Evolutionary conservation across 2,329 filamentous ascomycete genomes (phyloP).

Genomic region (Raffaelea arxii): DNA sequence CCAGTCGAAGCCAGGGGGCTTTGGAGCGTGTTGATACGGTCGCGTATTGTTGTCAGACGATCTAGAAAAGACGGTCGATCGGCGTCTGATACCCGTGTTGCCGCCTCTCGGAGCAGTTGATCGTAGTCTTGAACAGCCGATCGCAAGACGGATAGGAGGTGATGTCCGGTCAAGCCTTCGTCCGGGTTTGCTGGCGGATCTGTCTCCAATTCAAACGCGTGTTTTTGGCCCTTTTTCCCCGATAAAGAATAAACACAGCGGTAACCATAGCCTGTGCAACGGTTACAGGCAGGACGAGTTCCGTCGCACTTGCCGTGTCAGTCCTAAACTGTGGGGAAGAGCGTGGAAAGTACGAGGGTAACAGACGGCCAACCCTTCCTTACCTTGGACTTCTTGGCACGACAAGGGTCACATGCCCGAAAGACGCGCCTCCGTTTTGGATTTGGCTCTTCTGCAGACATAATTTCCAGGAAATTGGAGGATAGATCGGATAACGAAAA

Average conservation of each 20-base stretch:
- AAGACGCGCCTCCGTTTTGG: conserved; percentile 14
- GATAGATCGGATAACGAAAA: not conserved
- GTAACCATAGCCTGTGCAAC: conserved; percentile 17
- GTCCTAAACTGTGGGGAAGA: not conserved
- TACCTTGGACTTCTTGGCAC: conserved; percentile 18
- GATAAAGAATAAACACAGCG: conserved; percentile 11
- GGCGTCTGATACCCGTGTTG: not conserved
- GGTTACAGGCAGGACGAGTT: conserved; percentile 13
- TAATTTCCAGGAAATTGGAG: not conserved
- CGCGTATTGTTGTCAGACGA: not conserved
- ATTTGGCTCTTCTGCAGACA: not conserved
- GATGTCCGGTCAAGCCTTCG: not conserved
- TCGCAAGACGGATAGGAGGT: not conserved
- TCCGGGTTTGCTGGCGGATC: not conserved
- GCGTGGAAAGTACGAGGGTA: not conserved
- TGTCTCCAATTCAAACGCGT: not conserved
- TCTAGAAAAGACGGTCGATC: not conserved
- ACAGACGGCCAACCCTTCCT: not conserved
- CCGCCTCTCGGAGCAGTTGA: not conserved
- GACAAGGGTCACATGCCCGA: conserved; percentile 17
- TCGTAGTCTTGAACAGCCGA: conserved; percentile 3
- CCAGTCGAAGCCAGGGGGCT: too few relatives aligned
- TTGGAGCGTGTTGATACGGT: not conserved
- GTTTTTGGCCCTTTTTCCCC: conserved; percentile 5
- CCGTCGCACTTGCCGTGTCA: conserved; percentile 13